Percentiles rank a stretch among this genome's conserved stretches.
Evolutionary conservation across 2,329 filamentous ascomycete species (phyloP).

Genomic region (Trichoderma sp.): DNA sequence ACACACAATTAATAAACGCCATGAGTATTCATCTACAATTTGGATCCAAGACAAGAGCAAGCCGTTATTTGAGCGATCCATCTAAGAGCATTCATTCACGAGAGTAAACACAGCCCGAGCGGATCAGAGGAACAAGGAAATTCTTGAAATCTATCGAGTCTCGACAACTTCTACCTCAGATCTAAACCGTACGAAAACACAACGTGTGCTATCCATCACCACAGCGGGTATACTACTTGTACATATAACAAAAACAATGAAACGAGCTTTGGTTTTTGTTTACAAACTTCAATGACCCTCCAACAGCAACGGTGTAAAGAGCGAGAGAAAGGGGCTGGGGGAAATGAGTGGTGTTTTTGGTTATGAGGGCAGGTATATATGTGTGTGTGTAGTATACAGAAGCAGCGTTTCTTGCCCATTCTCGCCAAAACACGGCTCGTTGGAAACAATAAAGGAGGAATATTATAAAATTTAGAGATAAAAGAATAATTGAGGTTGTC

Average conservation of each 20-base stretch:
- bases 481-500: background rate
- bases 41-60: background rate
- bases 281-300: no score
- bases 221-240: conserved; percentile 25
- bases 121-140: background rate
- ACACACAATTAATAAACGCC: no score
- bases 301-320: no score
- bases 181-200: conserved; percentile 23
- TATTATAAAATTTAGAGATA: background rate
- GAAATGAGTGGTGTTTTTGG: background rate
- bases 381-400: conserved; percentile 18
- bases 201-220: conserved; percentile 26
- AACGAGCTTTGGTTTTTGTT: background rate
- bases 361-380: background rate
- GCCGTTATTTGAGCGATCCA: background rate
- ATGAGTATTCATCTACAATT: no score
- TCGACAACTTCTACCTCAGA: conserved; percentile 22
- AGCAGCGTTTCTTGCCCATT: background rate
- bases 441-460: background rate
- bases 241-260: conserved; percentile 2
- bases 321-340: no score
- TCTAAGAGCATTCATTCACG: background rate
- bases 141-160: background rate
- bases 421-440: conserved; percentile 6
- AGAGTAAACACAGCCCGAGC: no score